A percentile compares a stretch with the other conserved stretches of the same genome.
Conservation (phyloP, 495 filamentous ascomycete genomes). For the Lepidopterella palustris region DNA sequence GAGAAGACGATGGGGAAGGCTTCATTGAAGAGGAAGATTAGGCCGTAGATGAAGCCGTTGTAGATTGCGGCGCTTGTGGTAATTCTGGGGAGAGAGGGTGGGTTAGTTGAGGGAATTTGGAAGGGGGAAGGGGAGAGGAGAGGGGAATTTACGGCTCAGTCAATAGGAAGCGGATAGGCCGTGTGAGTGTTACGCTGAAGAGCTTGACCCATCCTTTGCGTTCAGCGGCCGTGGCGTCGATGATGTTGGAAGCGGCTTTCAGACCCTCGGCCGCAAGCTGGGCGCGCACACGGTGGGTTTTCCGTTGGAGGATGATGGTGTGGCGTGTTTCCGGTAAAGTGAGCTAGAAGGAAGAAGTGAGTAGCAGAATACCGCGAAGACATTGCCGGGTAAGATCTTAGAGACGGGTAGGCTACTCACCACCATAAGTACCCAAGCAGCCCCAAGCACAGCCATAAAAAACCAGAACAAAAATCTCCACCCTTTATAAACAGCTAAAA, state of each 20-base stretch:
- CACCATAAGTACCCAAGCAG: constrained; percentile 1
- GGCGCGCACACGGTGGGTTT: not conserved
- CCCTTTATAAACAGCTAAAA: not conserved
- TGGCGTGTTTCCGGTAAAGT: constrained; percentile 9
- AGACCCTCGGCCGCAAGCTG: not conserved
- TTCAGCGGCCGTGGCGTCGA: not conserved
- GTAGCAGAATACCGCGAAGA: no score
- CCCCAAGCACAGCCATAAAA: constrained; percentile 5
- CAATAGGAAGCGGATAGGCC: constrained; percentile 2
- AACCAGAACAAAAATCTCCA: constrained; percentile 7
- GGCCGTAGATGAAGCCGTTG: constrained; percentile 4
- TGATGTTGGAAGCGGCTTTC: not conserved
- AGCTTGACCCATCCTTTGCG: not conserved
- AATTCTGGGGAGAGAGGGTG: not conserved
- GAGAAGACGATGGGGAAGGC: constrained; percentile 5
- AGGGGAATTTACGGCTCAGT: not conserved
- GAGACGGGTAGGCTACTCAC: no score
- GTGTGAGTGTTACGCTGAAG: not conserved
- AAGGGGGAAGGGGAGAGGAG: not conserved
- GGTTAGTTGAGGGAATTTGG: not conserved
- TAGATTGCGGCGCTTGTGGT: not conserved
- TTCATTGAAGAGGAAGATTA: constrained; percentile 7
- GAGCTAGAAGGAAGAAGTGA: not conserved
- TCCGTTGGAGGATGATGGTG: constrained; percentile 6
- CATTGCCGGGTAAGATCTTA: no score